Evolutionary conservation across 2,329 filamentous ascomycete genomes (phyloP), one percentile per base, ranked within the genome.

Genomic region (Aureobasidium melanogenum): DNA sequence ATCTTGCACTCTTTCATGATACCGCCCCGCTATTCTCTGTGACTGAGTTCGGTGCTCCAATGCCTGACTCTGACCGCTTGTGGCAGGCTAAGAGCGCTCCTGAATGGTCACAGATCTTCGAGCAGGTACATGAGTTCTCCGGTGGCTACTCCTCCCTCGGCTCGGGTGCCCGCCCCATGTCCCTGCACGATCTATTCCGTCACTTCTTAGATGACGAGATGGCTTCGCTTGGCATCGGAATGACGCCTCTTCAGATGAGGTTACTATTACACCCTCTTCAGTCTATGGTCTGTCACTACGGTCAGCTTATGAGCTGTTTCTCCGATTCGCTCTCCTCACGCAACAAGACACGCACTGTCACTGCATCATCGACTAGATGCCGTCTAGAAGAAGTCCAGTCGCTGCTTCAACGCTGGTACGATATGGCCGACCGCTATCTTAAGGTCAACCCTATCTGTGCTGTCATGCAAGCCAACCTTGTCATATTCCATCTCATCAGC

Each of bases 401-500:
- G 0, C 73, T 88, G 28, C 75, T 89, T 7, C 80, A 84, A 64
- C 82, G 82, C 61, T 90, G 87, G 87, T 86, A 86, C 70, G 80
- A 84, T 63, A 75, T 89, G n/a, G 82, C 83, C 39, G 79, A 82
- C 63, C 72, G 76, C 12, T 80, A 84, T 69, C 73, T 77, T 67
- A 82, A 83, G 68, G 72, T 75, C n/a, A 80, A 85, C 67, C 79
- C 81, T 1, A 72, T 75, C 51, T 88, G 85, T 64, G 73, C 81
- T 17, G 77, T 85, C 64, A 87, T 83, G 68, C 81, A 82, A 67
- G 84, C 83, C 64, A 88, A 86, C 68, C 73, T 89, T 44, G 81
- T 87, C 46, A 80, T 89, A 63, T 89, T 87, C 70, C 87, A 90
- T 67, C 78, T 89, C 44, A 84, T 89, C 69, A 85, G 82, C 52